Evolutionary conservation across 345 rosid species (phyloP), one percentile per base, ranked within the genome.

Genomic region (Syzygium grande): DNA sequence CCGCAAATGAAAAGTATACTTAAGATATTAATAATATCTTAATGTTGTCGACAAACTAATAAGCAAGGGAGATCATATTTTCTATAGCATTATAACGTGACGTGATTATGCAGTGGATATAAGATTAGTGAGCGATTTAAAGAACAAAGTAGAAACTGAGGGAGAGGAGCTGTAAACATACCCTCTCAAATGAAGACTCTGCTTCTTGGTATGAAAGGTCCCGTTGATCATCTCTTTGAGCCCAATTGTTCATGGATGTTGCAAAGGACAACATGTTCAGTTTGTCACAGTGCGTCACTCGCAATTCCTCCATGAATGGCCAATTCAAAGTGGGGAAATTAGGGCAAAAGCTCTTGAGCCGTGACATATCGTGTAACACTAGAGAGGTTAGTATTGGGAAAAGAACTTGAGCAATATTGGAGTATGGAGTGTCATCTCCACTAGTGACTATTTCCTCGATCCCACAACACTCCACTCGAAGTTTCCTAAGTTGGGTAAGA

Each of bases 211-310:
- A 0, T 58, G 1, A 58, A 23, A 58, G 14, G 13, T 11, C 0
- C 0, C 11, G 63, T 2, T 58, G 29, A 25, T 58, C 29, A 2
- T 1, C 6, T 23, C 2, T 58, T 58, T 58, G 63, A 25, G 7
- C 1, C 63, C 29, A 10, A 0, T 0, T 25, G 0, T 2, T 58
- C 15, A 58, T 58, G 15, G 3, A 25, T 25, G 29, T 0, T 1
- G 29, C 7, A 25, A 58, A 5, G 0, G 29, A 58, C 29, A 25
- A 11, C 3, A 0, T 23, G n/a, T 56, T 56, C 0, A 56, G 6
- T 58, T 23, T 58, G 6, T 58, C n/a, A 58, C 29, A 58, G 0
- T 58, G 15, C 4, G 15, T 58, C 15, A 58, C 29, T 2, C 0
- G 0, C 0, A 58, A 4, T 4, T 58, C 3, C 13, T 23, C 1